Evolutionary conservation across 2,329 filamentous ascomycete species (phyloP), one percentile per base, ranked within the genome.

Genomic region (Penicillium decumbens): DNA sequence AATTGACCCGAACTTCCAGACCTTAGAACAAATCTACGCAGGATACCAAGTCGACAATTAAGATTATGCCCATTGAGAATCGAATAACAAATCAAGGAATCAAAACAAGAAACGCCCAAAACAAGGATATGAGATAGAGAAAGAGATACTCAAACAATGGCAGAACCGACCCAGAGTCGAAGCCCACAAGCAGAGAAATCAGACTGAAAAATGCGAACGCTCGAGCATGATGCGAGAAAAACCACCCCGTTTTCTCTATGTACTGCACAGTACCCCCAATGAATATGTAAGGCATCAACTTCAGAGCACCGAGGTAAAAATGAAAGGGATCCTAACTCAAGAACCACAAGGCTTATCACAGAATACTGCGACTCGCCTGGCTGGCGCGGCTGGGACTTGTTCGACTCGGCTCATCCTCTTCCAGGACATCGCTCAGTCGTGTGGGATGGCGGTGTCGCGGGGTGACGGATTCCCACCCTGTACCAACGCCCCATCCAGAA

Each of bases 371-470:
- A 30, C 59, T 60, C 0, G 58, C 58, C 44, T 59, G 80, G 65
- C 83, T 85, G 9, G 83, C 83, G 58, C 86, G 88, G 12, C 86
- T 88, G 20, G 87, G 81, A 65, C 72, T 78, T n/a, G 76, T 77
- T 28, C 73, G 70, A 47, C 87, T 88, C 43, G 83, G 78, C 70
- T 95, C 89, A 58, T 93, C 88, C 56, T 95, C 89, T 64, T 90
- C 87, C 27, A 93, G 79, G 25, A 95, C 90, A 70, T 95, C 90
- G 67, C 89, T 95, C 55, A 95, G 75, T 49, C 91, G 77, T 7
- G 90, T 95, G 0, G 90, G 90, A 70, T 95, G 89, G 59, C 93
- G 88, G 69, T 95, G 90, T 48, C 76, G 68, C 5, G 84, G 80
- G 23, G 85, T 84, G 55, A 89, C 75, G n/a, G 74, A 72, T 55